Base-by-base conservation (phyloP, 768 basidiomycete genomes). In the Pulveroboletus sp. region DNA sequence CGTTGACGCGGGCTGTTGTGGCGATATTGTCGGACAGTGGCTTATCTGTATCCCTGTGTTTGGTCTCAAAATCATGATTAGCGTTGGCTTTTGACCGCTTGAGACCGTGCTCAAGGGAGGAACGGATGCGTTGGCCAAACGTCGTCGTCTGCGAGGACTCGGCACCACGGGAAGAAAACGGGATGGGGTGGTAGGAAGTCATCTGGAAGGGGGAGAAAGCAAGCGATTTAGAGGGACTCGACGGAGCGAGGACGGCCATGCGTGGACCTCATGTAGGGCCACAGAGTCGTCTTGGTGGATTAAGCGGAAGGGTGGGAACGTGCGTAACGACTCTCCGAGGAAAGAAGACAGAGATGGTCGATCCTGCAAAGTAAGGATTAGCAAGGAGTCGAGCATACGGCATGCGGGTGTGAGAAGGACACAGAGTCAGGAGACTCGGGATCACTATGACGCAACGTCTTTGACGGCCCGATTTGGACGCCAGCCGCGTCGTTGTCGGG, bases 31-130 rank as follows among this genome's bases (percentile, higher is more conserved):
- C 69, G 51, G 71, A 65, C 46, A 60, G 38, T 27, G 43, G 65
- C 58, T 61, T 64, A 49, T 63, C 64, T 58, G 55, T 77, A 53
- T 73, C 76, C 67, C 75, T 77, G 31, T 65, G 74, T 59, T 75
- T 77, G 39, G 76, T 67, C 36, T 75, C 73, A 56, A 74, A 72
- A 39, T 47, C 54, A 36, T 80, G 74, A 55, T 76, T 58, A 8
- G 66, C 40, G 56, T 76, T 76, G 19, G 62, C 65, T 69, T 72
- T 80, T 30, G 82, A 79, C 45, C 81, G 75, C 11, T 82, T 79
- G 32, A 88, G 55, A 58, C 79, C 82, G 55, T 86, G 81, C 59
- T 85, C 85, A 20, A 89, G 67, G 6, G 83, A 79, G 3, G 83
- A 79, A 47, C 82, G 80, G 49, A 88, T 68, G 35, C 83, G 79